These are phyloP conservation scores for Chytriomyces sp. DNA, from an alignment of 192 early-diverging fungal genomes.

Conservation along the genomic window DNA sequence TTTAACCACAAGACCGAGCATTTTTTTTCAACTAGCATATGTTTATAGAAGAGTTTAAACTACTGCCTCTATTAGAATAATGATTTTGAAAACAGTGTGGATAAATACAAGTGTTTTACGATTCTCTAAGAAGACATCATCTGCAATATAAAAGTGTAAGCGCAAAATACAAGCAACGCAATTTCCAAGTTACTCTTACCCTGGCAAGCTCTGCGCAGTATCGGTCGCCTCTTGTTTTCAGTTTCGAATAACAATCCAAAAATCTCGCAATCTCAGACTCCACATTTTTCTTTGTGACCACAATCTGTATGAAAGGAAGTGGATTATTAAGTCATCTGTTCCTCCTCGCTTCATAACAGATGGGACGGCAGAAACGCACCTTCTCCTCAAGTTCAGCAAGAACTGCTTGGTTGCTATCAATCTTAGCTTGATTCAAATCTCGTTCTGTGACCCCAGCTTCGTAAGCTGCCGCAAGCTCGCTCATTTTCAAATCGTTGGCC, in stretches of 20 bases:
- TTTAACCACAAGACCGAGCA: too few species aligned
- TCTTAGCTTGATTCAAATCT: constrained; percentile 35
- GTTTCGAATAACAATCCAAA: constrained; percentile 13
- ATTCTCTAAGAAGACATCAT: too few species aligned
- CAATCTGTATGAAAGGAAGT: constrained; percentile 7
- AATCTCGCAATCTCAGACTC: constrained; percentile 12
- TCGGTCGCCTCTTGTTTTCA: constrained; percentile 1
- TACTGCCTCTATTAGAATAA: too few species aligned
- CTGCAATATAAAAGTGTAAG: too few species aligned
- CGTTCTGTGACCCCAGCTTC: constrained; percentile 27
- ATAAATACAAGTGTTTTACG: too few species aligned
- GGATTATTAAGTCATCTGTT: background rate
- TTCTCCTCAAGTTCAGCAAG: constrained; percentile 46
- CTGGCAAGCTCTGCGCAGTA: constrained; percentile 5
- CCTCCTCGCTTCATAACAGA: too few species aligned
- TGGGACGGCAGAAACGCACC: constrained; percentile 23
- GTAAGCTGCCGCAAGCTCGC: constrained; percentile 47
- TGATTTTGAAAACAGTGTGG: too few species aligned
- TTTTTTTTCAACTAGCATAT: too few species aligned
- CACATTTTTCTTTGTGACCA: constrained; percentile 4
- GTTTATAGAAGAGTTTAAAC: too few species aligned
- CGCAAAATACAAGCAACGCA: too few species aligned
- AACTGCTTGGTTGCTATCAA: constrained; percentile 42
- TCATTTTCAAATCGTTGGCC: constrained; percentile 39
- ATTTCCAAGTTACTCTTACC: background rate